These are phyloP conservation scores for Alternaria rosae DNA, from an alignment of 2,329 filamentous ascomycete species.

Conservation along the genomic window DNA sequence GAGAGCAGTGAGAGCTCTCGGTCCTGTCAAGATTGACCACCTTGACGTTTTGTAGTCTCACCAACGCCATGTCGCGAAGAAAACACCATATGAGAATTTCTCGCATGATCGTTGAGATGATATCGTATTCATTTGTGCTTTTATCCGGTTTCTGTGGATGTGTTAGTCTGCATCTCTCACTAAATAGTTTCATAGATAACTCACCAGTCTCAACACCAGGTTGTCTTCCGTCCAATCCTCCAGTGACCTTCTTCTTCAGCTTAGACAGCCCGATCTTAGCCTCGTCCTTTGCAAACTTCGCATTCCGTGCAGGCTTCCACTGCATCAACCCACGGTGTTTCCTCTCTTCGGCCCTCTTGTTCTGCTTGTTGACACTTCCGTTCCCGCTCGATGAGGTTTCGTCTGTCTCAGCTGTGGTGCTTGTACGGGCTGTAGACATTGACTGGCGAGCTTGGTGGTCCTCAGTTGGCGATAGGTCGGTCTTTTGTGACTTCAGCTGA, in stretches of 20 bases:
- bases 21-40: not conserved
- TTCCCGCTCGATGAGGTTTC: conserved; percentile 57
- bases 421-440: conserved; percentile 37
- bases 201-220: conserved; percentile 81
- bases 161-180: conserved; percentile 15
- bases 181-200: conserved; percentile 24
- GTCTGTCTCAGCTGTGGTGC: conserved; percentile 28
- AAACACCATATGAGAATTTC: not conserved
- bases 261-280: conserved; percentile 78
- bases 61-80: not conserved
- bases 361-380: conserved; percentile 71
- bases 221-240: conserved; percentile 76
- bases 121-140: not conserved
- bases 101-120: not conserved
- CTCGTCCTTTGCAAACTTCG: conserved; percentile 87
- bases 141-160: conserved; percentile 32
- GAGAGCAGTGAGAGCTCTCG: not conserved
- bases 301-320: conserved; percentile 88
- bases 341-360: conserved; percentile 75
- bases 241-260: conserved; percentile 76
- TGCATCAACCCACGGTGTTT: conserved; percentile 94
- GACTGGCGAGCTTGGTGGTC: conserved; percentile 31
- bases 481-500: conserved; percentile 34
- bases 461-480: conserved; percentile 38
- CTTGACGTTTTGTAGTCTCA: not conserved